These are phyloP conservation scores for Gorgonomyces haynaldii DNA, from an alignment of 192 early-diverging fungal genomes.

Conservation along the genomic window DNA sequence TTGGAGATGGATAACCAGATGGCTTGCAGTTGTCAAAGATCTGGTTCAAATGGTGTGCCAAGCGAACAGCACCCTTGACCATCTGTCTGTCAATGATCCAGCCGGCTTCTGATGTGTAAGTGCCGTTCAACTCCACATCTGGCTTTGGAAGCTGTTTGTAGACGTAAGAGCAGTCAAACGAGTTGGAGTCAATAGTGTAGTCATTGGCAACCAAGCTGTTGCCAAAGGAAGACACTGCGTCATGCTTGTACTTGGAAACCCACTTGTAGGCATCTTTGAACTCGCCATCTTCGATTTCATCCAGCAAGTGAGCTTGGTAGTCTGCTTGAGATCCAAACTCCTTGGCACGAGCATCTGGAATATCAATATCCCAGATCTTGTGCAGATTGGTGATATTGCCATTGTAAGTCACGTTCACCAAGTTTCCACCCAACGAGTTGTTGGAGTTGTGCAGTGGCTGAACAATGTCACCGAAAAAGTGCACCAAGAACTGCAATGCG, in stretches of 20 bases:
- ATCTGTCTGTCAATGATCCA: constrained; percentile 20
- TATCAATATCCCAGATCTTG: constrained; percentile 11
- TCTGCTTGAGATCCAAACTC: background rate
- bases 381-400: constrained; percentile 9
- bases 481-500: constrained; percentile 9
- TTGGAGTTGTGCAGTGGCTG: constrained; percentile 14
- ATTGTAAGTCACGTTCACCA: constrained; percentile 4
- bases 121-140: background rate
- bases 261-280: constrained; percentile 4
- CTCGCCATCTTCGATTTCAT: constrained; percentile 18
- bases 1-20: too few relatives aligned
- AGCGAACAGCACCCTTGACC: constrained; percentile 23
- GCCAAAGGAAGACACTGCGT: constrained; percentile 4
- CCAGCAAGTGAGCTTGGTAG: too few relatives aligned
- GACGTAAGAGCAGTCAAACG: constrained; percentile 17
- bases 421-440: constrained; percentile 5
- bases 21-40: background rate
- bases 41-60: constrained; percentile 12
- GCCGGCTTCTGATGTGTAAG: constrained; percentile 2
- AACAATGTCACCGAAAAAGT: constrained; percentile 14
- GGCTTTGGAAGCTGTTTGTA: background rate
- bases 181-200: constrained; percentile 22
- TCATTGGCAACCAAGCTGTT: constrained; percentile 14
- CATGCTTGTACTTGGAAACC: constrained; percentile 8
- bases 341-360: constrained; percentile 1